Percentiles rank a stretch among this genome's conserved stretches.
phyloP scores from a whole-genome alignment of 2,329 filamentous ascomycete genomes.

The Penicillium crustosum region DNA sequence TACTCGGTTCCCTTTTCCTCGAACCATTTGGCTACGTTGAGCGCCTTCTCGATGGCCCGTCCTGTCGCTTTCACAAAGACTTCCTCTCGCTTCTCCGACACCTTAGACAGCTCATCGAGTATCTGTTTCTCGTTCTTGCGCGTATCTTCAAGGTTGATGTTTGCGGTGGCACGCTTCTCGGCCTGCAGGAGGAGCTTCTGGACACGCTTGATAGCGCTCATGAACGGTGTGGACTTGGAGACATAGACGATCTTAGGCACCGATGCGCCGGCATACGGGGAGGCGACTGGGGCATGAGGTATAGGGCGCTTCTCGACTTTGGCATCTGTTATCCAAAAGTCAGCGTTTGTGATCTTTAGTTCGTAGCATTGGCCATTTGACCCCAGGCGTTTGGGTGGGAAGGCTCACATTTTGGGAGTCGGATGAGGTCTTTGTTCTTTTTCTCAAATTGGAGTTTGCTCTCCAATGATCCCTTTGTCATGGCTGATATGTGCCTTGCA shows the following conservation, averaged over 20 bases:
- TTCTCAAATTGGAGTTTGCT: conserved; percentile 39
- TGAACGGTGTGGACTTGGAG: conserved; percentile 55
- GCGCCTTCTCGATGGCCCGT: conserved; percentile 57
- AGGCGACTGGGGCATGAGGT: conserved; percentile 55
- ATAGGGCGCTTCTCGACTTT: conserved; percentile 58
- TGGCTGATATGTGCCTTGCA: conserved; percentile 6
- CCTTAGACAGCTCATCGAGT: conserved; percentile 33
- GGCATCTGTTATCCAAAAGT: conserved; percentile 39
- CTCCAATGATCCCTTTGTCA: conserved; percentile 27
- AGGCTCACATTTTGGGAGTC: conserved; percentile 39
- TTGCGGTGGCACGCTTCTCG: conserved; percentile 52
- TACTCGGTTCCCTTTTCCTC: conserved; percentile 53
- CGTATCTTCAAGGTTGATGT: conserved; percentile 38
- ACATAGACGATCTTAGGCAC: conserved; percentile 59
- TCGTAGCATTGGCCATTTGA: neutral
- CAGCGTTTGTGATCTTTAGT: conserved; percentile 5
- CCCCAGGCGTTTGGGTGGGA: neutral
- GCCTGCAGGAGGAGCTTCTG: conserved; percentile 55
- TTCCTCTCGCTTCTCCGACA: conserved; percentile 47
- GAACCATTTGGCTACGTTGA: conserved; percentile 58
- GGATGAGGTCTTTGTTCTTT: conserved; percentile 39
- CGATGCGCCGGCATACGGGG: conserved; percentile 51
- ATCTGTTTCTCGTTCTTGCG: conserved; percentile 35
- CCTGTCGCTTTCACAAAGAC: conserved; percentile 61
- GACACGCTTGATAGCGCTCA: conserved; percentile 60